Percentiles rank a stretch among this genome's conserved stretches.
These are phyloP conservation scores for Skeletonema tropicum DNA, from an alignment of 108 stramenopile genomes.

Conservation along the genomic window DNA sequence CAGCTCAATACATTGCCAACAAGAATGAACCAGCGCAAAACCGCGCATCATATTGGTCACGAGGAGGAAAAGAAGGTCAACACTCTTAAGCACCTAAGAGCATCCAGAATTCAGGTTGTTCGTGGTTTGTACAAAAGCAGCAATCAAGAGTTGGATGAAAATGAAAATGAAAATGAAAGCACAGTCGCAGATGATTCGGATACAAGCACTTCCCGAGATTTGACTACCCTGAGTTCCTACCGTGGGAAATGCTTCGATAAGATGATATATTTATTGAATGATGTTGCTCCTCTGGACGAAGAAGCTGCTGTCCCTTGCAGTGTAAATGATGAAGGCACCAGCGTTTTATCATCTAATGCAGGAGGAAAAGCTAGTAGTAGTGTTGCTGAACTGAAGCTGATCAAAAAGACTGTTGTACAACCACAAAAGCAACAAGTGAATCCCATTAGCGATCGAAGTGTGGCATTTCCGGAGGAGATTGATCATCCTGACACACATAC, in stretches of 20 bases:
- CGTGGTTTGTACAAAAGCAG: background rate
- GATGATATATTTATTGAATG: background rate
- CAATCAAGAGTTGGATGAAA: background rate
- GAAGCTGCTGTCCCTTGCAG: background rate
- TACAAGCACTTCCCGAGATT: background rate
- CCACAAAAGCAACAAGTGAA: background rate
- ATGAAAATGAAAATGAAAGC: background rate
- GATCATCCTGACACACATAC: background rate
- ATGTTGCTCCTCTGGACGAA: background rate
- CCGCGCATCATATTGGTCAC: background rate
- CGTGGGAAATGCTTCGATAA: slow-evolving; percentile 5
- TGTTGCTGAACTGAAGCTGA: slow-evolving; percentile 1
- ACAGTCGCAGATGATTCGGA: background rate
- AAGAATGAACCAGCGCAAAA: background rate
- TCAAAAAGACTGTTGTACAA: background rate
- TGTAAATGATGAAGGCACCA: background rate
- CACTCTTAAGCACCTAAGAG: background rate
- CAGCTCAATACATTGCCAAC: background rate
- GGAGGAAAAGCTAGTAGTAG: background rate
- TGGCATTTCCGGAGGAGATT: background rate
- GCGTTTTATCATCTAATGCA: background rate
- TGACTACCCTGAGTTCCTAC: background rate
- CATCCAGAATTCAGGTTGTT: background rate
- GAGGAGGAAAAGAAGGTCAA: background rate
- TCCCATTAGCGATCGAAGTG: background rate